Evolutionary conservation across 2,329 filamentous ascomycete genomes (phyloP), one percentile per base, ranked within the genome.

Genomic region (Pseudogymnoascus sp.): DNA sequence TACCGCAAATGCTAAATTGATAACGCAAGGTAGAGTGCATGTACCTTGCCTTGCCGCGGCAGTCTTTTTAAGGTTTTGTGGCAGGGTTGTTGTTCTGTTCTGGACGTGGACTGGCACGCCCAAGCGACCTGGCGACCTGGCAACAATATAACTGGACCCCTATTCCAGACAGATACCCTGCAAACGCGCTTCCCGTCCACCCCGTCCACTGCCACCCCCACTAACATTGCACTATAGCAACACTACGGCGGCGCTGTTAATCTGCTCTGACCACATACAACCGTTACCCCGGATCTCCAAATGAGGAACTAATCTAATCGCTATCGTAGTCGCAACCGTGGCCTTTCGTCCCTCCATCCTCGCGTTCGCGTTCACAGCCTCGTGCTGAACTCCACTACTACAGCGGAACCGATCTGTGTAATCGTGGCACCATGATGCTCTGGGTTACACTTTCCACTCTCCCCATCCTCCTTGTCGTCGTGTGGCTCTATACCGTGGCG

Each of bases 381-480:
- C 60, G 47, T 13, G 47, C 47, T 56, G 47, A 31, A 56, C 26
- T 56, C 47, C 47, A 56, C 47, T 56, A 56, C 47, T 56, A 26
- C 47, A 56, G 47, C 47, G 26, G 47, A 31, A 56, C 47, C 47
- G 26, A 56, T 56, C 47, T 56, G n/a, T 56, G 47, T 56, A 56
- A 56, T 56, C n/a, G 47, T 56, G 26, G 47, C 47, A 40, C 59
- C 33, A 60, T 60, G 37, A 60, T 60, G 59, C 59, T 60, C 59
- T 60, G 33, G 59, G 47, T 56, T 56, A 56, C 47, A 31, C 72
- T 70, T 53, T 67, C 75, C 33, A 72, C 72, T 29, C 67, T 80
- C n/a, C 74, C 75, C 4, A 70, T 77, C 16, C 69, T 80, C 60
- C 70, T 79, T 62, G 68, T 79, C 64, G 70, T 68, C 13, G 67